Evolutionary conservation across 1,284 basidiomycete species (phyloP), one percentile per base, ranked within the genome.

Genomic region (Leccinum proliferum): DNA sequence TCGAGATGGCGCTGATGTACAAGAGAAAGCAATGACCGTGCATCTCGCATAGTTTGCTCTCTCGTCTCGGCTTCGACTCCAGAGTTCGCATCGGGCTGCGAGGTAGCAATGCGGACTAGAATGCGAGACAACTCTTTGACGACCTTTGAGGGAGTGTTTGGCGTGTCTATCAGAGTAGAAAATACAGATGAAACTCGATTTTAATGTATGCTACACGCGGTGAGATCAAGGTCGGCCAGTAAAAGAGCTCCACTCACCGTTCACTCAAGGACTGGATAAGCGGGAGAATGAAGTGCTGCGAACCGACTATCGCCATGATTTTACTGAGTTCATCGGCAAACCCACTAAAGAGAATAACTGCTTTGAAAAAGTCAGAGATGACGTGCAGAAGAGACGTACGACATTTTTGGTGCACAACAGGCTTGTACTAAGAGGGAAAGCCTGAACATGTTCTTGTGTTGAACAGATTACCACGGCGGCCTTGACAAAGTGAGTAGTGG

Each of bases 241-340:
- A 46, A 60, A 41, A 12, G 39, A 61, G 12, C 58, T 34, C 5
- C 14, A 66, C 75, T 32, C 69, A 87, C 87, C 77, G 76, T 61
- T 72, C 70, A 15, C 79, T 62, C 15, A 88, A 68, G 7, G 73
- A 73, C 21, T 76, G 70, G 9, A 87, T 65, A 35, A 91, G 69
- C 0, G 88, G 86, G 25, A 73, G 67, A n/a, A 88, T 50, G 15
- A 91, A 74, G 63, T 83, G 86, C 61, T 90, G 86, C 5, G 79
- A 77, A 14, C 87, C 88, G 41, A 77, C 69, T 76, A 83, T 85
- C 5, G 67, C 66, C 55, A 80, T 69, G 0, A 77, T 75, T 34
- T 75, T 74, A 39, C 72, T 73, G 2, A 88, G 62, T 58, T 84
- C 82, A n/a, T 79, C 73, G 3, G 77, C 69, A 12, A 88, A 73